phyloP scores from a whole-genome alignment of 768 basidiomycete species.

The Crepidotus variabilis region DNA sequence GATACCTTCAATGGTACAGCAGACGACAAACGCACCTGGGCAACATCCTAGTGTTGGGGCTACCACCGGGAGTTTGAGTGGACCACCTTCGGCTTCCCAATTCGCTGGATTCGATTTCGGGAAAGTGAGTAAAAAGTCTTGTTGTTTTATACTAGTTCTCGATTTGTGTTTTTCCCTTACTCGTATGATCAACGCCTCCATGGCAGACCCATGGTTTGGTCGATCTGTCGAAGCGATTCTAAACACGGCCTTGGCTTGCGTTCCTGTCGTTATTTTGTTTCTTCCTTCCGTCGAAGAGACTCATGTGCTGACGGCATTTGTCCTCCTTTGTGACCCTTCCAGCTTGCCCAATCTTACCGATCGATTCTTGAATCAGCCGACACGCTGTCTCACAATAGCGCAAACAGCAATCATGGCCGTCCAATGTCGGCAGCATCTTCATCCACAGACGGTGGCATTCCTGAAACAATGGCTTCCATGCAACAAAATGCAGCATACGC shows the following conservation, averaged over 20 bases:
- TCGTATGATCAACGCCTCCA: background rate
- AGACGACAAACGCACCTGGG: background rate
- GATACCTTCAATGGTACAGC: background rate
- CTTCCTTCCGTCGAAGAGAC: background rate
- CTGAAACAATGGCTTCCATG: conserved; percentile 37
- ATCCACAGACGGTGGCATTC: conserved; percentile 7
- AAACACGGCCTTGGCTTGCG: background rate
- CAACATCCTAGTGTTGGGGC: conserved; percentile 7
- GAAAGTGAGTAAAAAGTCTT: conserved; percentile 19
- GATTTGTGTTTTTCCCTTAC: background rate
- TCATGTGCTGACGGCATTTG: background rate
- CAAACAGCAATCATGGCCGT: conserved; percentile 5
- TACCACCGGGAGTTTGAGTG: conserved; percentile 7
- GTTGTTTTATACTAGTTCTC: background rate
- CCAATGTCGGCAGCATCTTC: conserved; percentile 15
- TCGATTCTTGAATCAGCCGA: conserved; percentile 11
- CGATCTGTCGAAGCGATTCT: background rate
- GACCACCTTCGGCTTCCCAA: conserved; percentile 4
- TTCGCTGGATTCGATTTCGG: conserved; percentile 22
- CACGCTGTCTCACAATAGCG: background rate
- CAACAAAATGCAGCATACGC: conserved; percentile 39
- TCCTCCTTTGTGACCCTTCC: background rate
- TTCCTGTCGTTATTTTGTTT: background rate
- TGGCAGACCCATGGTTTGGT: background rate
- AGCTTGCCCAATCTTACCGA: conserved; percentile 20